These are phyloP conservation scores for Pachysandra terminalis DNA, from an alignment of 164 flowering plant genomes.

Conservation along the genomic window DNA sequence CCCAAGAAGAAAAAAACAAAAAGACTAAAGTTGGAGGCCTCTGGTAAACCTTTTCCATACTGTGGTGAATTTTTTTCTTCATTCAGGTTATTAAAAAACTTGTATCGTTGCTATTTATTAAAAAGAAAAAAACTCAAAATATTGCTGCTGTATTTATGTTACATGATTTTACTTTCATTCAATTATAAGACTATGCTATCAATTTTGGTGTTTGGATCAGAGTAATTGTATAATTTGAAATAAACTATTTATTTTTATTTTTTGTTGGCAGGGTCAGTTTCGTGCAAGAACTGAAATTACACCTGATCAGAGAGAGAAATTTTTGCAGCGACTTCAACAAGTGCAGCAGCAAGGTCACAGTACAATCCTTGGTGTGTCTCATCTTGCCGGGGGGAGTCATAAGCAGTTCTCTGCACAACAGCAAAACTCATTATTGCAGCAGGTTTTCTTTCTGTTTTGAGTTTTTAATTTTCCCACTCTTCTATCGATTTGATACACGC, in stretches of 20 bases:
- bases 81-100: neutral
- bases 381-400: constrained; percentile 60
- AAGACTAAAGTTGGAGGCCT: neutral
- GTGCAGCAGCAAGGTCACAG: constrained; percentile 78
- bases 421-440: constrained; percentile 75
- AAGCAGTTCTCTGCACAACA: constrained; percentile 74
- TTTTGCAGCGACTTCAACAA: constrained; percentile 76
- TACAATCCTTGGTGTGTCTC: constrained; percentile 58
- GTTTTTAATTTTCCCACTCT: neutral
- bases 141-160: too few species aligned
- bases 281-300: constrained; percentile 94
- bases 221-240: constrained; percentile 6
- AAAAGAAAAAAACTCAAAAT: too few species aligned
- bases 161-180: too few species aligned
- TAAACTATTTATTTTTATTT: constrained; percentile 2
- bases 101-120: neutral
- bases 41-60: neutral
- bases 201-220: constrained; percentile 2
- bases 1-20: too few species aligned
- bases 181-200: neutral
- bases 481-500: neutral
- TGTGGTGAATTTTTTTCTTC: neutral
- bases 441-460: constrained; percentile 40
- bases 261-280: constrained; percentile 48
- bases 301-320: constrained; percentile 94